Percentiles rank a stretch among this genome's conserved stretches.
Conservation (phyloP, 306 rosid species). For the Trifolium subterraneum region DNA sequence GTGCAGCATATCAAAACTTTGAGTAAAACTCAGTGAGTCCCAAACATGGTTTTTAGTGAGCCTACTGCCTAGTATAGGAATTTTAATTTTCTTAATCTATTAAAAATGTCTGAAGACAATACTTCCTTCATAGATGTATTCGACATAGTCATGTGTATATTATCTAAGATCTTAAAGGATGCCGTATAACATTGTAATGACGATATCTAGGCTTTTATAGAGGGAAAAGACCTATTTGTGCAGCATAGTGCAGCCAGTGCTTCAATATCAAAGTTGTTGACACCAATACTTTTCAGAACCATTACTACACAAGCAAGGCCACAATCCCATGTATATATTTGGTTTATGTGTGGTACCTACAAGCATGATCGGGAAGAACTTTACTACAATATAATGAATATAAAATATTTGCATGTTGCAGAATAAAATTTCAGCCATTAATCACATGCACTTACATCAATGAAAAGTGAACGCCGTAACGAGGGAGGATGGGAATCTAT, state of each 20-base stretch:
- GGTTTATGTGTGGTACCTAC: conserved; percentile 88
- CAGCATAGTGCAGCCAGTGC: conserved; percentile 68
- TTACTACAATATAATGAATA: conserved; percentile 33
- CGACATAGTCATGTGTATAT: conserved; percentile 14
- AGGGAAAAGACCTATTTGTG: conserved; percentile 70
- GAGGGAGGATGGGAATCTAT: conserved; percentile 45
- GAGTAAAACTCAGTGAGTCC: conserved; percentile 10
- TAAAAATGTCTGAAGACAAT: conserved; percentile 25
- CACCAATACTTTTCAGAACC: conserved; percentile 75
- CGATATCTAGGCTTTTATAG: conserved; percentile 36
- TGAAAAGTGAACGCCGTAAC: conserved; percentile 54
- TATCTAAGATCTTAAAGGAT: conserved; percentile 26
- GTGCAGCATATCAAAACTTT: conserved; percentile 88
- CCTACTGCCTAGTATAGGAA: background rate
- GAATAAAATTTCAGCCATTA: conserved; percentile 10
- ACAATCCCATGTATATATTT: conserved; percentile 91
- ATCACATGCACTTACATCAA: conserved; percentile 69
- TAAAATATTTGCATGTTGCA: conserved; percentile 19
- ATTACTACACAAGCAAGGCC: conserved; percentile 94
- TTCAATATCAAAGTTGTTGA: conserved; percentile 58
- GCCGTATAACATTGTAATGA: conserved; percentile 38
- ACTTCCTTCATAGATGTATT: conserved; percentile 31
- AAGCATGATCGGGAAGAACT: conserved; percentile 43
- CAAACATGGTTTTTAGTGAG: conserved; percentile 11
- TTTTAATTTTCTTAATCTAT: conserved; percentile 33